Conservation (phyloP, 106 monocot species). For the Dendrobium huoshanense region DNA sequence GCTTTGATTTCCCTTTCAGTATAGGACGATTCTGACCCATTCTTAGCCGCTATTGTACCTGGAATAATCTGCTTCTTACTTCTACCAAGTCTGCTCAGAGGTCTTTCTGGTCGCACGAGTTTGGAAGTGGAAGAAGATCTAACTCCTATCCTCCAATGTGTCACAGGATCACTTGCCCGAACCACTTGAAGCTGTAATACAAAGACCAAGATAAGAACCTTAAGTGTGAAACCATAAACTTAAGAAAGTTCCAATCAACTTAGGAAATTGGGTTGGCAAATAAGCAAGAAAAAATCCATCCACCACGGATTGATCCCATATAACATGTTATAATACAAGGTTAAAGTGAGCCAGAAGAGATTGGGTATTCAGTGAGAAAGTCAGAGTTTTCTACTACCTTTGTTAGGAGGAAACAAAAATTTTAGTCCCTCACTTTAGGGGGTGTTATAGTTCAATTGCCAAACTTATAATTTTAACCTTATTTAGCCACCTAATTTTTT, state of each 20-base stretch:
- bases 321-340: no score
- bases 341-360: no score
- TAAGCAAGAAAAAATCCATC: no score
- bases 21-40: neutral
- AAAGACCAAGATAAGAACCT: neutral
- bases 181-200: slow-evolving; percentile 9
- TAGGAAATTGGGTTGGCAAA: neutral
- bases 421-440: no score
- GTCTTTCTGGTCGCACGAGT: neutral
- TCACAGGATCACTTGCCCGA: slow-evolving; percentile 7
- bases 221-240: neutral
- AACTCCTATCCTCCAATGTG: slow-evolving; percentile 7
- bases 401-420: no score
- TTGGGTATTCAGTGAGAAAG: no score
- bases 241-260: neutral
- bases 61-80: slow-evolving; percentile 7
- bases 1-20: slow-evolving; percentile 8
- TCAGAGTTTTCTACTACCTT: no score
- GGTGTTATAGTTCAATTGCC: no score
- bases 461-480: no score
- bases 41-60: neutral
- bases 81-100: slow-evolving; percentile 5
- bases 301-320: no score
- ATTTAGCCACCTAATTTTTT: no score
- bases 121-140: slow-evolving; percentile 4